Evolutionary conservation across 495 filamentous ascomycete genomes (phyloP).

Genomic region (Stereocaulon alpinum): DNA sequence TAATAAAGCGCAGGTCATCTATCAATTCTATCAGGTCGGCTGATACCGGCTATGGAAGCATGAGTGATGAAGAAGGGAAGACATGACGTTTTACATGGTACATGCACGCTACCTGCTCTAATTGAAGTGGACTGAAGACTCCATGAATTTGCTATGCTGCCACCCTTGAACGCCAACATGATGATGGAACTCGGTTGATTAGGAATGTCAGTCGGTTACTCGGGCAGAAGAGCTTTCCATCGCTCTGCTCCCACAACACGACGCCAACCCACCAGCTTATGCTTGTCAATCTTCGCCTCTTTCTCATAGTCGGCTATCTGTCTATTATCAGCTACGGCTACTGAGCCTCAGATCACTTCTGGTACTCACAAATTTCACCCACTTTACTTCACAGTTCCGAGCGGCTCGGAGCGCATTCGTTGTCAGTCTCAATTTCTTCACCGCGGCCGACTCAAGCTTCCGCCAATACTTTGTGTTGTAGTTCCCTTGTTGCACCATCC

Average conservation of each 20-base stretch:
- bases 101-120: conserved; percentile 7
- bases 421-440: background rate
- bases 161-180: background rate
- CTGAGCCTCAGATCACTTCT: background rate
- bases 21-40: conserved; percentile 8
- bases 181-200: background rate
- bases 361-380: background rate
- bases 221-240: background rate
- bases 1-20: conserved; percentile 9
- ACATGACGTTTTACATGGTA: background rate
- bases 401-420: background rate
- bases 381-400: background rate
- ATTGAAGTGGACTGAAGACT: conserved; percentile 1
- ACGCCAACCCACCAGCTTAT: background rate
- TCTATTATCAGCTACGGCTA: background rate
- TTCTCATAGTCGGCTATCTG: background rate
- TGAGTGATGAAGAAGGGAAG: conserved; percentile 11
- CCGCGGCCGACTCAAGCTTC: background rate
- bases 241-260: background rate
- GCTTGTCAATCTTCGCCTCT: background rate
- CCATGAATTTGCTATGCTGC: background rate
- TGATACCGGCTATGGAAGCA: conserved; percentile 21
- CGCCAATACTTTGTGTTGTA: background rate
- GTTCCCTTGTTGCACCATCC: background rate
- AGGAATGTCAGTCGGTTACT: background rate